Evolutionary conservation across 2,329 filamentous ascomycete genomes (phyloP), one percentile per base, ranked within the genome.

Genomic region (Chrysosporium keratinophilum): DNA sequence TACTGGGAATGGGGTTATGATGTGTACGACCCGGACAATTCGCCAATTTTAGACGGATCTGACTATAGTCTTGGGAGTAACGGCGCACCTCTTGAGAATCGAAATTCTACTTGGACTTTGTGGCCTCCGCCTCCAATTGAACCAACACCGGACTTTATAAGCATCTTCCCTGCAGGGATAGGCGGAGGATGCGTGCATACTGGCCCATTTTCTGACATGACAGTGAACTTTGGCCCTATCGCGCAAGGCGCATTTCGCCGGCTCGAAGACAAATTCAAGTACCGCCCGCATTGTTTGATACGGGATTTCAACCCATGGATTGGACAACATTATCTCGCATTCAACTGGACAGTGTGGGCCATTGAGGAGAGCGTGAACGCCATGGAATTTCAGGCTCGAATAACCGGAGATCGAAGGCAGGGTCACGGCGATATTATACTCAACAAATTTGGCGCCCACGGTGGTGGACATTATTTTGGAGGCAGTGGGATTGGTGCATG

Each of bases 201-300:
- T 2, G 65, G 66, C 0, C 65, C 65, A 0, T 67, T 67, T 39
- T 44, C 59, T 45, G 59, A 64, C 56, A 67, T 72, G 66, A 64
- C 69, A 11, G 69, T 73, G 34, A 65, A 67, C 56, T 54, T 70
- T 10, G 67, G 66, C 5, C 67, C 67, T 1, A 55, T 61, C 41
- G 45, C 52, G 14, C 43, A 35, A 40, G 52, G 17, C 15, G 33
- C 39, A 3, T 28, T 48, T 35, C 57, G 51, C 10, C 44, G 37
- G 9, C 44, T 54, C 5, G 39, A 49, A 5, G 5, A 40, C 40
- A 9, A 52, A 60, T 34, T 62, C 61, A n/a, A 54, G 6, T 66
- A 68, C 59, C 70, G 69, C 51, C 67, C 69, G 15, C 65, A 66
- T 19, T 71, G 69, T 52, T 54, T 71, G 50, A 68, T 63, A 52